Base-by-base conservation (phyloP, 1,284 basidiomycete genomes). In the Marasmius tenuissimus region DNA sequence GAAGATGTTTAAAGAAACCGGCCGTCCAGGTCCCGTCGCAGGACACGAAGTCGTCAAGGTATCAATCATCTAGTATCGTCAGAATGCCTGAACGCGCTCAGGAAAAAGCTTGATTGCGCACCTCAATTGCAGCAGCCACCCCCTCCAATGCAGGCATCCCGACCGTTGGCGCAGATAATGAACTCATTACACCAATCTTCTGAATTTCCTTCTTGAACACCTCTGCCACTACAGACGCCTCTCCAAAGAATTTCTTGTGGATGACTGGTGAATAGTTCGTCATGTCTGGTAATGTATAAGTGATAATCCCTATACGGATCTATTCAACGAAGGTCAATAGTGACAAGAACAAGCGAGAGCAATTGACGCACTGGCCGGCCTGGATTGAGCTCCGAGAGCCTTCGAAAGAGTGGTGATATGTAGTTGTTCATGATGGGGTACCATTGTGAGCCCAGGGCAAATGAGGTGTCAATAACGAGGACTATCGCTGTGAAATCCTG, bases 131-230 rank as follows among this genome's bases (percentile, higher is more conserved):
- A 37, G 52, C 52, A n/a, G 34, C 52, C 9, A 54, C n/a, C 3
- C 52, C 52, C n/a, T 54, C 52, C 34, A 54, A 38, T 18, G 52
- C 52, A 16, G 52, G 34, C 52, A 54, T 54, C 38, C 52, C 52
- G 5, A n/a, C 38, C 34, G 35, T 54, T 16, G n/a, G 9, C n/a
- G 34, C 52, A 7, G 33, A 34, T 8, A 37, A n/a, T 9, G 34
- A 37, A 54, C 52, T 54, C 34, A 33, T 35, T 11, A 54, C 4
- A n/a, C 52, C 52, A 18, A 54, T 34, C 34, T 54, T 37, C 11
- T 18, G 34, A 3, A 35, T 7, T 16, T 54, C 37, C 52, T 54
- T 37, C 34, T n/a, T 54, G 12, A 54, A 37, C 14, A 38, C n/a
- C 12, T 37, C 37, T 35, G 52, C 52, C 3, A 54, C 38, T 10